phyloP scores from a whole-genome alignment of 176 grass and related monocot species.

The Cenchrus fungigraminus region DNA sequence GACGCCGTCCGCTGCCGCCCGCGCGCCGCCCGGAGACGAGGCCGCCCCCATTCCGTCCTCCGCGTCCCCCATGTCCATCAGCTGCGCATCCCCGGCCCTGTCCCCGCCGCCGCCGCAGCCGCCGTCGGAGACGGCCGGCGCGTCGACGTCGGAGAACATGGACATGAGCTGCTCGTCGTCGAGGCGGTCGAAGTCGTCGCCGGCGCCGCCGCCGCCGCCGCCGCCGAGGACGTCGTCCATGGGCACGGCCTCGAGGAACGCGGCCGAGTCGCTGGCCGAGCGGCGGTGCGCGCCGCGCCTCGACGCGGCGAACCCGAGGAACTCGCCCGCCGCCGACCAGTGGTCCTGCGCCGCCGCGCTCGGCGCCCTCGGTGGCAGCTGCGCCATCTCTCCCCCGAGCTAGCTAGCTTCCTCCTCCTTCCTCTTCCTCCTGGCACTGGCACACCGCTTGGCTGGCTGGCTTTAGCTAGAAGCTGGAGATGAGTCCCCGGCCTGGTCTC shows the following conservation, averaged over 20 bases:
- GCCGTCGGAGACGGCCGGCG: constrained; percentile 48
- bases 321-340: constrained; percentile 56
- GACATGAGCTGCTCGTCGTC: constrained; percentile 98
- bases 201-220: constrained; percentile 25
- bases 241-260: constrained; percentile 77
- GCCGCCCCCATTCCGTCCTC: constrained; percentile 29
- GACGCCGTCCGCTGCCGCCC: constrained; percentile 26
- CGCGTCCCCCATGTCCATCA: constrained; percentile 55
- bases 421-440: background rate
- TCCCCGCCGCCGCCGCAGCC: background rate
- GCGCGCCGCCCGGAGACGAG: constrained; percentile 5
- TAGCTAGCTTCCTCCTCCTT: too few relatives aligned
- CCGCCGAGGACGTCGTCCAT: constrained; percentile 55
- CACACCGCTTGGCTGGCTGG: background rate
- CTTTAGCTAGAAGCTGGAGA: background rate
- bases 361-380: constrained; percentile 78
- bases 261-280: constrained; percentile 82
- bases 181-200: constrained; percentile 81
- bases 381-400: constrained; percentile 49
- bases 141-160: constrained; percentile 91
- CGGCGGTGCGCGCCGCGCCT: constrained; percentile 72
- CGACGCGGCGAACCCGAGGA: constrained; percentile 76
- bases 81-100: constrained; percentile 50
- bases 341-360: constrained; percentile 43
- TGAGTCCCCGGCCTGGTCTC: background rate